These are phyloP conservation scores for Piedraia hortae DNA, from an alignment of 2,329 filamentous ascomycete species.

Conservation along the genomic window DNA sequence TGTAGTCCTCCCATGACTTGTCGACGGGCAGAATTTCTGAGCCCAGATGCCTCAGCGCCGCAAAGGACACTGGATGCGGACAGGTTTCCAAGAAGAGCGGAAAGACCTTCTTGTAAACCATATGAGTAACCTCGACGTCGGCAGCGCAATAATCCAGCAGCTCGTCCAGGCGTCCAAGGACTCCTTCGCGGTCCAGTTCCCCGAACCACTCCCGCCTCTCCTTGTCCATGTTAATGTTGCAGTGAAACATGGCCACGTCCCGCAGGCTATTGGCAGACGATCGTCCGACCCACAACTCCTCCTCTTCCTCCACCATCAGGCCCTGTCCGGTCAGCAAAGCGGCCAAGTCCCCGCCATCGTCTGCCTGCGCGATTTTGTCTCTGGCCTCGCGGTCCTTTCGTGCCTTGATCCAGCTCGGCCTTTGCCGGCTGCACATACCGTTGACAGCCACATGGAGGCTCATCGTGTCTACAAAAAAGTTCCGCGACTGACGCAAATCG, in stretches of 20 bases:
- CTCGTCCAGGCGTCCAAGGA: constrained; percentile 46
- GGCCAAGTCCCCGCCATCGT: constrained; percentile 41
- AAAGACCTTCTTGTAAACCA: constrained; percentile 82
- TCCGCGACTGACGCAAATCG: constrained; percentile 50
- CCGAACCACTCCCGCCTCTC: constrained; percentile 64
- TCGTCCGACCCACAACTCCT: constrained; percentile 81
- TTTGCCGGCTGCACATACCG: constrained; percentile 91
- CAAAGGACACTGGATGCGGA: constrained; percentile 92
- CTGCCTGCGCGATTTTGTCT: constrained; percentile 48
- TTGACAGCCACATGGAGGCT: constrained; percentile 93
- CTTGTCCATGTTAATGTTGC: constrained; percentile 78
- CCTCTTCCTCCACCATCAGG: constrained; percentile 42
- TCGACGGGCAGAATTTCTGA: constrained; percentile 80
- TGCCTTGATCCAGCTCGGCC: constrained; percentile 92
- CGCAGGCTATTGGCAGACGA: constrained; percentile 87
- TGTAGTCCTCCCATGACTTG: constrained; percentile 62
- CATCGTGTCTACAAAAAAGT: constrained; percentile 89
- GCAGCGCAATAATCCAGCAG: constrained; percentile 84
- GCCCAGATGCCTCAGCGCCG: constrained; percentile 72
- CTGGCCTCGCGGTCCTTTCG: constrained; percentile 67
- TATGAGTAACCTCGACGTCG: constrained; percentile 78
- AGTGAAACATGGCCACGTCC: constrained; percentile 90
- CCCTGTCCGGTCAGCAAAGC: constrained; percentile 39
- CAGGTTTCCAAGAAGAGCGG: constrained; percentile 71
- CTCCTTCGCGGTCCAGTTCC: constrained; percentile 42